These are phyloP conservation scores for Phytophthora fragariae DNA, from an alignment of 352 stramenopile species.

Conservation along the genomic window DNA sequence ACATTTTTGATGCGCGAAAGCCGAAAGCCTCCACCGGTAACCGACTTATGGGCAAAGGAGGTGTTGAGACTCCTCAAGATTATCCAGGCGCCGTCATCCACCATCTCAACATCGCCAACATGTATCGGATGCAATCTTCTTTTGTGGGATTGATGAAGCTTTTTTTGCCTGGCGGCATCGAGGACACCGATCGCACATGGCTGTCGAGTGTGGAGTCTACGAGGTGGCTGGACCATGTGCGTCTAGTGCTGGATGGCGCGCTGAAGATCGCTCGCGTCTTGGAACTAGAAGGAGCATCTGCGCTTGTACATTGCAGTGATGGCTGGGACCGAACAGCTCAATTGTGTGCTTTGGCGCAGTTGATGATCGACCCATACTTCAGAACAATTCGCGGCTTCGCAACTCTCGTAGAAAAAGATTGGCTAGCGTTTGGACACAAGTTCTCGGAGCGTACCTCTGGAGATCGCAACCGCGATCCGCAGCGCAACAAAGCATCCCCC, in stretches of 20 bases:
- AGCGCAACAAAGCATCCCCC: conserved; percentile 81
- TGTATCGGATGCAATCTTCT: conserved; percentile 93
- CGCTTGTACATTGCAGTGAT: conserved; percentile 89
- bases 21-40: conserved; percentile 92
- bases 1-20: conserved; percentile 93
- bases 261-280: conserved; percentile 90
- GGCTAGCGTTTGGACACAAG: conserved; percentile 88
- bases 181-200: conserved; percentile 77
- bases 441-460: conserved; percentile 74
- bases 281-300: conserved; percentile 81
- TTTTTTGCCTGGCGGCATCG: conserved; percentile 62
- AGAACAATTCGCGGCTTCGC: conserved; percentile 87
- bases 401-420: conserved; percentile 89
- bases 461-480: conserved; percentile 78
- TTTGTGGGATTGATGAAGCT: conserved; percentile 79
- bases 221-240: conserved; percentile 87
- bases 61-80: conserved; percentile 87
- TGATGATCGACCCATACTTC: conserved; percentile 91
- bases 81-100: conserved; percentile 81
- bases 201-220: conserved; percentile 78
- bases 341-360: conserved; percentile 76
- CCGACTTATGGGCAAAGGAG: conserved; percentile 91
- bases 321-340: conserved; percentile 90
- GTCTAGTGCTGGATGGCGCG: conserved; percentile 80
- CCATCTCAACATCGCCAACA: conserved; percentile 93